phyloP scores from a whole-genome alignment of 306 rosid species.

The Cucurbita moschata region DNA sequence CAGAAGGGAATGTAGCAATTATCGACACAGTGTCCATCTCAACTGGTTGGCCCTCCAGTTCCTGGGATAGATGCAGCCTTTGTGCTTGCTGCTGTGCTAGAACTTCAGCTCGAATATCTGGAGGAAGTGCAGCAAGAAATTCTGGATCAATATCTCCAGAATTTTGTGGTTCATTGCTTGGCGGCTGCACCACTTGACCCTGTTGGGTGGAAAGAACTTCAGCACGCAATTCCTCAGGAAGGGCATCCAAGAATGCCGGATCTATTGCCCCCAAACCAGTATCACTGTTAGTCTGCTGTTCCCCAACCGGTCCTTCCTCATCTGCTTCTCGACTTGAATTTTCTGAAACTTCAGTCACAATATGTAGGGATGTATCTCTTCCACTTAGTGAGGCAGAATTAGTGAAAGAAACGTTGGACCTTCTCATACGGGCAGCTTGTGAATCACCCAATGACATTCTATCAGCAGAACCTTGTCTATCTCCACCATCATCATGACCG shows the following conservation, averaged over 20 bases:
- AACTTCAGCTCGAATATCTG: conserved; percentile 95
- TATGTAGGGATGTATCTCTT: conserved; percentile 78
- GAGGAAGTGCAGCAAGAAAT: conserved; percentile 96
- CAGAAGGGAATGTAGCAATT: conserved; percentile 95
- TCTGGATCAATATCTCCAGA: conserved; percentile 93
- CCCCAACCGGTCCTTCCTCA: conserved; percentile 55
- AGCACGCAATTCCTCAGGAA: conserved; percentile 92
- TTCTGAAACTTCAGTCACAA: conserved; percentile 88
- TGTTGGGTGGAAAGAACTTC: conserved; percentile 94
- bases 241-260: conserved; percentile 95
- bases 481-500: conserved; percentile 91
- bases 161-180: conserved; percentile 59
- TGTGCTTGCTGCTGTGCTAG: conserved; percentile 96
- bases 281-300: conserved; percentile 58
- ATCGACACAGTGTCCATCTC: conserved; percentile 97
- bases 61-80: conserved; percentile 85
- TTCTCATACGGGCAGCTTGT: conserved; percentile 63
- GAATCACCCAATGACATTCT: conserved; percentile 53
- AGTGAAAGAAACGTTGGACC: conserved; percentile 45
- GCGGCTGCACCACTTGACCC: conserved; percentile 68
- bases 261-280: conserved; percentile 81
- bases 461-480: conserved; percentile 70
- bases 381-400: conserved; percentile 48
- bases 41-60: conserved; percentile 95
- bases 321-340: conserved; percentile 86